Evolutionary conservation across 345 rosid species (phyloP), one percentile per base, ranked within the genome.

Genomic region (Eucalyptus tenuipes): DNA sequence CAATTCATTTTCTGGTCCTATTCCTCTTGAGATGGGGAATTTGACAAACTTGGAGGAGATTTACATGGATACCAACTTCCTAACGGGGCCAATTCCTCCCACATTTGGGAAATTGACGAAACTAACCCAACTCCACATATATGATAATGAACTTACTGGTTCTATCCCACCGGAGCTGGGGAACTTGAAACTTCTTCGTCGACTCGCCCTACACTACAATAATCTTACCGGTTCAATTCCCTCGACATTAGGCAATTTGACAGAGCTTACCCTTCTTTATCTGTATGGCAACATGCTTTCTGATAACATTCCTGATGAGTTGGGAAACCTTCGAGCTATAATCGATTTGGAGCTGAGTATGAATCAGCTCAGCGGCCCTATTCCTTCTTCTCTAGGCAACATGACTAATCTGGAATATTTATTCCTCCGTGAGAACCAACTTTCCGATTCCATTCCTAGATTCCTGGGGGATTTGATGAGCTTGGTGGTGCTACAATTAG

Each of bases 371-470:
- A 15, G 9, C 0, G 75, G 89, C 1, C 66, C 18, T 5, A 6
- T 89, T 42, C 94, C 94, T 8, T 25, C 90, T 49, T 91, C 91
- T 61, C 66, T 93, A 11, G 90, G 92, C 17, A 92, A 89, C 89
- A 89, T 93, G 45, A 71, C 87, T 52, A 15, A 87, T 48, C 88
- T 93, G 22, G 59, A 89, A 85, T 25, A 89, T 42, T 14, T 94
- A 11, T 90, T 16, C 80, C 90, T 93, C 31, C 89, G 91, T 10
- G 89, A 90, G 14, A 93, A 93, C 86, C 90, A 88, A 31, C 86
- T 93, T 17, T 88, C 91, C 0, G 92, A 92, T 27, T 81, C 88
- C 18, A 87, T 93, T 33, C 93, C 95, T 18, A 8, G 59, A 61
- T 89, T 50, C 88, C 75, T 93, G 7, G 92, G 92, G 8, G 49